phyloP scores from a whole-genome alignment of 768 basidiomycete genomes.

The Russula sp. region DNA sequence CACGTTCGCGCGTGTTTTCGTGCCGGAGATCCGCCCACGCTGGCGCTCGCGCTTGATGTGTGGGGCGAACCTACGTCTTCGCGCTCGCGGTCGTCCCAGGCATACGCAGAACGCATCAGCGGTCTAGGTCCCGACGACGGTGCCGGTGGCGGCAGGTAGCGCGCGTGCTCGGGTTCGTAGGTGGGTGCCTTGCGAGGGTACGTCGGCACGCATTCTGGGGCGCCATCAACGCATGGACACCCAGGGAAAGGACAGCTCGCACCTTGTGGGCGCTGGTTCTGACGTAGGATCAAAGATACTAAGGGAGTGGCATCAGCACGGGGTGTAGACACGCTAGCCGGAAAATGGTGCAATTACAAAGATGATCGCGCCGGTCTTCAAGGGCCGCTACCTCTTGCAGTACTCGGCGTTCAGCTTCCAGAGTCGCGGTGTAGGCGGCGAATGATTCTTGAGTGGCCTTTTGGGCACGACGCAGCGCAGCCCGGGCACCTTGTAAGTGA shows the following conservation, averaged over 20 bases:
- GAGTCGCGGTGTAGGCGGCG: constrained; percentile 17
- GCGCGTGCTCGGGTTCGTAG: constrained; percentile 16
- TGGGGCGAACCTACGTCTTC: constrained; percentile 19
- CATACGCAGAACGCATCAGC: constrained; percentile 20
- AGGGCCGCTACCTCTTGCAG: constrained; percentile 19
- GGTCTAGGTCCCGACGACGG: neutral
- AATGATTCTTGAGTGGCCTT: constrained; percentile 23
- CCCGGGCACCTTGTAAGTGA: constrained; percentile 18
- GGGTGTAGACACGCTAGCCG: neutral
- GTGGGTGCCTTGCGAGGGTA: constrained; percentile 20
- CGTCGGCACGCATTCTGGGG: constrained; percentile 10
- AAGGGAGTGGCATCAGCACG: neutral
- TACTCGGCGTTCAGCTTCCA: constrained; percentile 21
- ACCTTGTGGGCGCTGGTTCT: constrained; percentile 19
- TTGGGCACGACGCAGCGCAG: constrained; percentile 22
- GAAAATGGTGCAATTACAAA: constrained; percentile 9
- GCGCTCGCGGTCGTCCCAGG: constrained; percentile 23
- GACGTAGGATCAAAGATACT: constrained; percentile 24
- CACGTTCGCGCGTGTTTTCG: constrained; percentile 23
- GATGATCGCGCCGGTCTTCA: constrained; percentile 21
- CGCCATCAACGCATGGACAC: constrained; percentile 11
- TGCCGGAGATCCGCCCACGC: constrained; percentile 14
- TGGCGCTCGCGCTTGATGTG: constrained; percentile 18
- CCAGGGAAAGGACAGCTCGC: constrained; percentile 13
- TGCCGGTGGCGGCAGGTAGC: constrained; percentile 13